A percentile compares a stretch with the other conserved stretches of the same genome.
phyloP scores from a whole-genome alignment of 768 basidiomycete species.

The Agrocybe pediades region DNA sequence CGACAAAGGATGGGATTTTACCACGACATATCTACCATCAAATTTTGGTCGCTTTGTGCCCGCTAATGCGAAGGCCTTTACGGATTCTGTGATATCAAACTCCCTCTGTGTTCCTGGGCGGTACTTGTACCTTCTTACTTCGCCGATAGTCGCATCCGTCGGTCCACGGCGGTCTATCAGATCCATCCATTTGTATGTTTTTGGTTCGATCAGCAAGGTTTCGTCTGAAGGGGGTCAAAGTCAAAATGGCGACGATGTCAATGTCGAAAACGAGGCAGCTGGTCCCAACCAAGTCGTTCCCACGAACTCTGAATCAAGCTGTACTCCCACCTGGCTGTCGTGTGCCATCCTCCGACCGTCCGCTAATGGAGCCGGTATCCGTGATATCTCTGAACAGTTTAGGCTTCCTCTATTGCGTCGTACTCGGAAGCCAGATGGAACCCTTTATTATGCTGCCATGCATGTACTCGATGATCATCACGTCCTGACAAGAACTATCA shows the following conservation, averaged over 20 bases:
- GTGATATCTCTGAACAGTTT: background rate
- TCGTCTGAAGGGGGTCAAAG: background rate
- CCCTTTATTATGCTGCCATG: background rate
- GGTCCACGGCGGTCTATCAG: background rate
- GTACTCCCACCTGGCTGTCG: background rate
- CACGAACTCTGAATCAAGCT: too few species aligned
- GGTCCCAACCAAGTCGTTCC: too few species aligned
- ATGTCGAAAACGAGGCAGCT: too few species aligned
- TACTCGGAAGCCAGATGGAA: too few species aligned
- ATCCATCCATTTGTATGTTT: background rate
- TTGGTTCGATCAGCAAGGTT: background rate
- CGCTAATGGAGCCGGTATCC: background rate
- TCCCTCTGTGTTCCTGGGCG: background rate
- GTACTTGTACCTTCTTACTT: background rate
- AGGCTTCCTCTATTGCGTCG: background rate
- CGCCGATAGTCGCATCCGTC: background rate
- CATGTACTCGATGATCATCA: background rate
- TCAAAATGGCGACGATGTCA: background rate
- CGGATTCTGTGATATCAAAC: background rate
- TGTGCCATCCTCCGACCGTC: background rate
- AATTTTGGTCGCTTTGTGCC: background rate
- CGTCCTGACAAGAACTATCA: background rate
- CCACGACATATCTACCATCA: background rate
- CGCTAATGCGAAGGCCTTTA: background rate
- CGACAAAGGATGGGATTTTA: conserved; percentile 1